Evolutionary conservation across 2,329 filamentous ascomycete genomes (phyloP).

Genomic region (Neofusicoccum umdonicola): DNA sequence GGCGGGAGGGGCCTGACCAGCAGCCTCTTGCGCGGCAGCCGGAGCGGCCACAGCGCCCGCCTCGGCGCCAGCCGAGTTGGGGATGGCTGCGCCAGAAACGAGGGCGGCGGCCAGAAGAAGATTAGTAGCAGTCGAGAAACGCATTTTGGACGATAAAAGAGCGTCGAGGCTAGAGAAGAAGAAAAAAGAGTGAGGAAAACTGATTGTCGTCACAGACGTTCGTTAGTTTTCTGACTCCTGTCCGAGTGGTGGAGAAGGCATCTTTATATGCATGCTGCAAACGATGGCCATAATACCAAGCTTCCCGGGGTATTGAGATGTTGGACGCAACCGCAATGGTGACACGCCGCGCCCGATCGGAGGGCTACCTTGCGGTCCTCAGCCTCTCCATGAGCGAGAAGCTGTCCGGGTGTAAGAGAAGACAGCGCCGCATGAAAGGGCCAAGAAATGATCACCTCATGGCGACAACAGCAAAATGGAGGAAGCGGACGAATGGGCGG

Average conservation of each 20-base stretch:
- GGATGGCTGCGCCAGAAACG: constrained; percentile 1
- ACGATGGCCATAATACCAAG: neutral
- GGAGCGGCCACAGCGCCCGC: neutral
- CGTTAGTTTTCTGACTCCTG: neutral
- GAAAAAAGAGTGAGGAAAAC: neutral
- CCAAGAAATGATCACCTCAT: neutral
- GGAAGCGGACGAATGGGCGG: neutral
- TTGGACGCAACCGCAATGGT: neutral
- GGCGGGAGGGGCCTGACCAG: too few relatives aligned
- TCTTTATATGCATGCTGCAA: neutral
- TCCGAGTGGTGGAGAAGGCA: neutral
- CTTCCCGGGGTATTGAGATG: neutral
- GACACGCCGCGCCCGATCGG: neutral
- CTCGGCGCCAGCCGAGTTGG: neutral
- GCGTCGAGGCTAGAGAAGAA: too few relatives aligned
- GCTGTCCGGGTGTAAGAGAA: neutral
- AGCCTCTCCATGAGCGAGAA: neutral
- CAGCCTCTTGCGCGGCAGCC: too few relatives aligned
- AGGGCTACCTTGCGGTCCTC: neutral
- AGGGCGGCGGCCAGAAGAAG: neutral
- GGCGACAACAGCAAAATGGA: neutral
- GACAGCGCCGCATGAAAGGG: neutral
- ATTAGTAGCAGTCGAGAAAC: neutral
- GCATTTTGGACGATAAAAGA: neutral
- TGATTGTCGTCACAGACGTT: neutral